phyloP scores from a whole-genome alignment of 768 basidiomycete genomes.

The Boletus huronensis region DNA sequence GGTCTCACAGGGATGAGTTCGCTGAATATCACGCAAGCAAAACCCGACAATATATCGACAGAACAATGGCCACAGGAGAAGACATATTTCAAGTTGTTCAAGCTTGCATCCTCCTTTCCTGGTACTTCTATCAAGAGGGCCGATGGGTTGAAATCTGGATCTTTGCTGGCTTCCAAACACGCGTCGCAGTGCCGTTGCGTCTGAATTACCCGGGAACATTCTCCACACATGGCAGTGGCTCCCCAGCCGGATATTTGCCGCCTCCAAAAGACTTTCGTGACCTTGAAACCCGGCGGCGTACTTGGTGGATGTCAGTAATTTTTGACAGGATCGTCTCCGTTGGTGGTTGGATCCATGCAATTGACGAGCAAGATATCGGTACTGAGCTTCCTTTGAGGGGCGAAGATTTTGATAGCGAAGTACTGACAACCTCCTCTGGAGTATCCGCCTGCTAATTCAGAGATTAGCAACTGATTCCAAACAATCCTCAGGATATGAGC shows the following conservation, averaged over 20 bases:
- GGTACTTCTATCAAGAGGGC: slow-evolving; percentile 91
- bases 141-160: slow-evolving; percentile 92
- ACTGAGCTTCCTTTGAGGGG: slow-evolving; percentile 78
- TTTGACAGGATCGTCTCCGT: slow-evolving; percentile 81
- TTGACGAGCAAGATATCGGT: slow-evolving; percentile 80
- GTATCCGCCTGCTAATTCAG: slow-evolving; percentile 12
- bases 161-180: slow-evolving; percentile 80
- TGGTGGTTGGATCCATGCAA: slow-evolving; percentile 83
- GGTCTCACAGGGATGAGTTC: slow-evolving; percentile 77
- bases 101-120: slow-evolving; percentile 80
- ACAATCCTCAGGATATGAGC: slow-evolving; percentile 73
- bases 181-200: slow-evolving; percentile 77
- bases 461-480: slow-evolving; percentile 53
- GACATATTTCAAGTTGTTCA: slow-evolving; percentile 87
- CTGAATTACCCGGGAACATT: slow-evolving; percentile 86
- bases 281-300: slow-evolving; percentile 72
- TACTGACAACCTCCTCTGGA: slow-evolving; percentile 30
- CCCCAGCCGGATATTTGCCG: slow-evolving; percentile 76
- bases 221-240: slow-evolving; percentile 58
- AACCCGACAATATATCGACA: slow-evolving; percentile 84
- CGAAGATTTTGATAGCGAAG: slow-evolving; percentile 74
- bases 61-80: slow-evolving; percentile 85
- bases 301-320: slow-evolving; percentile 90
- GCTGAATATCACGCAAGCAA: slow-evolving; percentile 86
- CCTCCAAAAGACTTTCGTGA: slow-evolving; percentile 76